phyloP scores from a whole-genome alignment of 2,329 filamentous ascomycete genomes.

The Cercospora zeina region DNA sequence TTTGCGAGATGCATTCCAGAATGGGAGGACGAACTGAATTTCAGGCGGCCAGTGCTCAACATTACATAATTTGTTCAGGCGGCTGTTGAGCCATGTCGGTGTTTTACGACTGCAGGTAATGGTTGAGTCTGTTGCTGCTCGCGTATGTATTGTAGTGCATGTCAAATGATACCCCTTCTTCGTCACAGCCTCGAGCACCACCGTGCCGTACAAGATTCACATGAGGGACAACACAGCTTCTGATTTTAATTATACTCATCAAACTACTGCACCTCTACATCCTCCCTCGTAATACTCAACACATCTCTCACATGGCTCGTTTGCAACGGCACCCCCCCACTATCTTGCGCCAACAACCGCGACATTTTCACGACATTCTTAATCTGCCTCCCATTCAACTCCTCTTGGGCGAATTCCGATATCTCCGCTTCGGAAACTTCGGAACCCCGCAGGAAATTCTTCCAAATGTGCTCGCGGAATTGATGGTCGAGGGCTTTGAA shows the following conservation, averaged over 20 bases:
- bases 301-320: constrained; percentile 9
- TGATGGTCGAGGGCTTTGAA: constrained; percentile 22
- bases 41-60: not conserved
- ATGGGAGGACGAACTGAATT: not conserved
- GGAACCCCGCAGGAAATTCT: constrained; percentile 60
- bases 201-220: too few species aligned
- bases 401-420: constrained; percentile 18
- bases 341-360: constrained; percentile 22
- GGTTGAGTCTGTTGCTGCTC: not conserved
- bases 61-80: not conserved
- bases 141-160: not conserved
- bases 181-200: too few species aligned
- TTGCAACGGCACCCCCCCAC: not conserved
- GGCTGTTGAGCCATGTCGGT: not conserved
- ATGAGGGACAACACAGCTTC: too few species aligned
- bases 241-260: too few species aligned
- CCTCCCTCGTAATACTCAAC: constrained; percentile 13
- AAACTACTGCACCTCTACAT: too few species aligned
- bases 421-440: constrained; percentile 17
- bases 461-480: constrained; percentile 65
- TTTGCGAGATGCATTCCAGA: constrained; percentile 24
- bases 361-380: constrained; percentile 30
- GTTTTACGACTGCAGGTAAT: not conserved
- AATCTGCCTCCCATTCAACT: constrained; percentile 25
- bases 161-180: not conserved